Base-by-base conservation (phyloP, 2,329 filamentous ascomycete species). In the Cladosporium phlei region DNA sequence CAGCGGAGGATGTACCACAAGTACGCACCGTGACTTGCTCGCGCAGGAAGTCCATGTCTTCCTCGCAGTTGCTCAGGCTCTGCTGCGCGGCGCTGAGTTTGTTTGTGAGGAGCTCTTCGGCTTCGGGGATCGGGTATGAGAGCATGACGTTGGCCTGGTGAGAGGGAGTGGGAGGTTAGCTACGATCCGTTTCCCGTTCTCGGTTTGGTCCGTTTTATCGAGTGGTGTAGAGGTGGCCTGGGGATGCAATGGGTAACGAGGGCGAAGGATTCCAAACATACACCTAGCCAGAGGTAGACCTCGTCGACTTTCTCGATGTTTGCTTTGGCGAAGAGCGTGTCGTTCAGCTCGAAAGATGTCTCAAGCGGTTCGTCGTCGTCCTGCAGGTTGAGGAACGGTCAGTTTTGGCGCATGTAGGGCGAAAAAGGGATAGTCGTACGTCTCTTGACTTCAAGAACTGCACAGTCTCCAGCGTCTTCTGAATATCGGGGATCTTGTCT, bases 401-500 rank as follows among this genome's bases (percentile, higher is more conserved):
- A 38, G 37, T 27, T 4, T 3, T 29, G 21, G 5, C 5, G 16
- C 19, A 8, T n/a, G 19, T 6, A 32, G 17, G 1, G 11, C 14
- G 20, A 28, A 20, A 9, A 20, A 12, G n/a, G 8, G n/a, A 42
- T 9, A 4, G 8, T 32, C 50, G 19, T 45, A 87, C 85, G 68
- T 85, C 85, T 64, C 85, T 79, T 49, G 82, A 76, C 70, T 87
- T 85, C 52, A 98, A 66, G 61, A 97, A 97, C 48, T 75, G 78
- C 40, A 97, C 91, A 14, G 88, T 93, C 50, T 97, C 91, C 50
- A 97, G 71, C 1, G 93, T 97, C 75, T 96, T 96, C 61, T 88
- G 83, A 55, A 98, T 97, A 66, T 98, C 93, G 0, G 93, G 93
- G 56, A 98, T 89, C 74, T 97, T 98, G 63, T 96, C 90, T 62